phyloP scores from a whole-genome alignment of 2,329 filamentous ascomycete species.

The Elsinoe batatas region DNA sequence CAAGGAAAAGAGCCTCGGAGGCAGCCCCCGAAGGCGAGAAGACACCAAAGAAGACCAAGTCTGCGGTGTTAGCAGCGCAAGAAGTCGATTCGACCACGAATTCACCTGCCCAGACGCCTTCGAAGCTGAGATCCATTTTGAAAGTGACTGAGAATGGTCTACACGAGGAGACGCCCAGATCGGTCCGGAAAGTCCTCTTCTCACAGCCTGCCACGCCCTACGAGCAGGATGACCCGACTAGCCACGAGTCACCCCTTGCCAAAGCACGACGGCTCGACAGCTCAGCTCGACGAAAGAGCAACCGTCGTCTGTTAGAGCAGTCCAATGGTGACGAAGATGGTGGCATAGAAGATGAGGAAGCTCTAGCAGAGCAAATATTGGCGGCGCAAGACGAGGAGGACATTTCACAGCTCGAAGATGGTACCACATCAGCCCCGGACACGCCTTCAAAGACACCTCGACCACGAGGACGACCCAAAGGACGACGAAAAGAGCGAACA shows the following conservation, averaged over 20 bases:
- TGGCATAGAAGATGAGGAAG: slow-evolving; percentile 55
- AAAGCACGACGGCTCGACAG: slow-evolving; percentile 64
- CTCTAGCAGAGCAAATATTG: slow-evolving; percentile 60
- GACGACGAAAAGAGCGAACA: slow-evolving; percentile 48
- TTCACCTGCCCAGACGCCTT: slow-evolving; percentile 22
- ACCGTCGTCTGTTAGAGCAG: slow-evolving; percentile 62
- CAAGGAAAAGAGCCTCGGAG: slow-evolving; percentile 13
- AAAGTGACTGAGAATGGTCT: slow-evolving; percentile 22
- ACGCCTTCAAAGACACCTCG: slow-evolving; percentile 37
- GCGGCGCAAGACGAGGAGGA: slow-evolving; percentile 40
- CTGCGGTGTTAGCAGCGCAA: background rate
- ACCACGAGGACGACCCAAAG: slow-evolving; percentile 44
- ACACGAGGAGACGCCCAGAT: slow-evolving; percentile 32
- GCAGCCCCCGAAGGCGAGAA: background rate
- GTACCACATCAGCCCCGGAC: slow-evolving; percentile 32
- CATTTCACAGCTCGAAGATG: slow-evolving; percentile 23
- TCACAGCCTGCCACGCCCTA: slow-evolving; percentile 33
- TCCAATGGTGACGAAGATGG: slow-evolving; percentile 59
- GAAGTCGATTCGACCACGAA: background rate
- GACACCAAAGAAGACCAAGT: slow-evolving; percentile 12
- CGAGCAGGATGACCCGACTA: slow-evolving; percentile 35
- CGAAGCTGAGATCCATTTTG: slow-evolving; percentile 26
- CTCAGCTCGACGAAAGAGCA: slow-evolving; percentile 80
- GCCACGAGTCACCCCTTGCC: slow-evolving; percentile 39
- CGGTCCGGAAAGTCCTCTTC: slow-evolving; percentile 38